Base-by-base conservation (phyloP, 2,329 filamentous ascomycete species). In the Scytalidium lignicola region DNA sequence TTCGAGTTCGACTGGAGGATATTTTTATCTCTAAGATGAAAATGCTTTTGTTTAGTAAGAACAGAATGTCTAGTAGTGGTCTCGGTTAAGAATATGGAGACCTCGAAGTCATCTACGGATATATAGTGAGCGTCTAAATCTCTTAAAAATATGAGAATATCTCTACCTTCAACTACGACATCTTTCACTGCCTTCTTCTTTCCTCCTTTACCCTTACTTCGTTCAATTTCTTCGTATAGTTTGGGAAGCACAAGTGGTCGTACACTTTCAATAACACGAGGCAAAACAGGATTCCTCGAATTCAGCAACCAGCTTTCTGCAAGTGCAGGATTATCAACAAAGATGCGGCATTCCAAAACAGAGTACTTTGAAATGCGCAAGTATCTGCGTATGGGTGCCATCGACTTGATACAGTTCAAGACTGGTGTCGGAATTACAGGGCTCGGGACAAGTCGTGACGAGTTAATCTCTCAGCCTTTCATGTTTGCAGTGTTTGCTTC, bases 321-420 rank as follows among this genome's bases (percentile, higher is more conserved):
- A 52, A 96, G 82, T 12, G 86, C 82, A 0, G 93, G 93, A 60
- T 92, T 91, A 56, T 97, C 92, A 43, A 96, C 82, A 68, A 97
- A 97, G 58, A 99, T 93, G 56, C 91, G 90, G 56, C 89, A 90
- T 76, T 99, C 93, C n/a, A 99, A 79, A 26, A 96, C 90, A 3
- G 92, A 96, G 67, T 90, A 88, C 65, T 92, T 91, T 48, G 88
- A 92, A 59, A 97, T 95, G 46, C 92, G 83, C 48, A 97, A 77
- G 66, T 97, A 96, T 60, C 91, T 82, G 51, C 91, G 83, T 43
- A 96, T 82, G 10, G 91, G 91, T 12, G 90, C 86, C 91, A 96
- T 96, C n/a, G n/a, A n/a, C n/a, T n/a, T n/a, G n/a, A n/a, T n/a
- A n/a, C n/a, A n/a, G n/a, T n/a, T n/a, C n/a, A n/a, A n/a, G n/a